These are phyloP conservation scores for Eutrema japonicum DNA, from an alignment of 345 rosid genomes.

Conservation along the genomic window DNA sequence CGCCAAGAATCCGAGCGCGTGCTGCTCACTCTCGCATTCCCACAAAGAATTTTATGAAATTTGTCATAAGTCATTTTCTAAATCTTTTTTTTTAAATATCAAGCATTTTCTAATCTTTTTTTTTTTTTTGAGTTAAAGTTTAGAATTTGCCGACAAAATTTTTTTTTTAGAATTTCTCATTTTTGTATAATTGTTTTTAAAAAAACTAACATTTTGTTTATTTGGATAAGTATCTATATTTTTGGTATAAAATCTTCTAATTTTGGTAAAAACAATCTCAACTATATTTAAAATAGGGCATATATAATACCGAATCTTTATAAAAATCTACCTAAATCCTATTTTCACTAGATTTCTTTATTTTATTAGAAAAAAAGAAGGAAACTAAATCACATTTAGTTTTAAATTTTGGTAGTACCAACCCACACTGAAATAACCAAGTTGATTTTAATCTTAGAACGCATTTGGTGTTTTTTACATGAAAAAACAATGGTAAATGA, in stretches of 20 bases:
- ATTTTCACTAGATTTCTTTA: background rate
- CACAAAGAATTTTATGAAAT: background rate
- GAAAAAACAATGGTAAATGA: too few relatives aligned
- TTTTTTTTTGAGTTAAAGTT: background rate
- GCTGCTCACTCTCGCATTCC: background rate
- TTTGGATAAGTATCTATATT: background rate
- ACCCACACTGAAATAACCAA: too few relatives aligned
- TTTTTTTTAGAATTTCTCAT: too few relatives aligned
- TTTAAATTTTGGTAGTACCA: background rate
- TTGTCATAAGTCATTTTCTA: background rate
- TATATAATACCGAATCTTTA: background rate
- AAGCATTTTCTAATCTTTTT: background rate
- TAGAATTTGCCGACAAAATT: background rate
- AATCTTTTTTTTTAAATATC: too few relatives aligned
- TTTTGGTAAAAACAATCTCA: background rate
- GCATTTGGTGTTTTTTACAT: background rate
- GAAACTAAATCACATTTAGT: background rate
- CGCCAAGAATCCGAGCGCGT: conserved; percentile 41
- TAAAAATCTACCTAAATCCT: background rate
- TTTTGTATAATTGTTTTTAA: background rate
- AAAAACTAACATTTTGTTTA: background rate
- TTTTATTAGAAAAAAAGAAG: background rate
- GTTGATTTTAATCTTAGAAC: background rate
- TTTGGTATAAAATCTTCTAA: background rate
- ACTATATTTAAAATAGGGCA: background rate